Conservation (phyloP, 2,329 filamentous ascomycete genomes). For the Curvularia sp. region DNA sequence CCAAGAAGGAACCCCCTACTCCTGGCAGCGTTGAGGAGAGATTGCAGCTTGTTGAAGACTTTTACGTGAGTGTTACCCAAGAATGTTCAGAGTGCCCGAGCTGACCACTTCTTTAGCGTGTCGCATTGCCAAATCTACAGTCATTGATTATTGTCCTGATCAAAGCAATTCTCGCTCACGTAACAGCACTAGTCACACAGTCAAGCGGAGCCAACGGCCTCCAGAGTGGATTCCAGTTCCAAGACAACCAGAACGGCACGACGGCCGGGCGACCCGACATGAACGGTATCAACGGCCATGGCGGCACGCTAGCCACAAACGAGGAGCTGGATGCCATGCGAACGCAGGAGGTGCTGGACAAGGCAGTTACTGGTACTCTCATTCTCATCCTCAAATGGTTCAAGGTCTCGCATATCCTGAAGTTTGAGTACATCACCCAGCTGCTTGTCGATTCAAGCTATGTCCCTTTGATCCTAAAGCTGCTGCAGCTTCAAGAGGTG, state of each 20-base stretch:
- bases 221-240: conserved; percentile 56
- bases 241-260: conserved; percentile 51
- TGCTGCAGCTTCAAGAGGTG: conserved; percentile 93
- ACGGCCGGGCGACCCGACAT: conserved; percentile 40
- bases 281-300: conserved; percentile 43
- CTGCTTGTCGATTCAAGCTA: conserved; percentile 95
- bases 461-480: conserved; percentile 86
- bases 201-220: conserved; percentile 57
- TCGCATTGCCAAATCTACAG: conserved; percentile 83
- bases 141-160: conserved; percentile 92
- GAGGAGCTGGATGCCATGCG: conserved; percentile 85
- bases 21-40: conserved; percentile 66
- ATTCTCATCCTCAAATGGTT: conserved; percentile 95
- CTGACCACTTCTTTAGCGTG: conserved; percentile 61
- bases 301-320: conserved; percentile 39
- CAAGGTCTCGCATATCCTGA: conserved; percentile 90
- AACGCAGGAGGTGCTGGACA: conserved; percentile 84
- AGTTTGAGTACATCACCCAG: conserved; percentile 95
- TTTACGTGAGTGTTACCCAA: conserved; percentile 72
- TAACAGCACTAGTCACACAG: conserved; percentile 79
- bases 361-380: conserved; percentile 88
- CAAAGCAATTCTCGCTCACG: conserved; percentile 85
- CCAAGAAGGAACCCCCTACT: conserved; percentile 49
- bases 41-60: conserved; percentile 76
- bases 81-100: background rate